Conservation (phyloP, 306 rosid genomes). For the Fagus sylvatica region DNA sequence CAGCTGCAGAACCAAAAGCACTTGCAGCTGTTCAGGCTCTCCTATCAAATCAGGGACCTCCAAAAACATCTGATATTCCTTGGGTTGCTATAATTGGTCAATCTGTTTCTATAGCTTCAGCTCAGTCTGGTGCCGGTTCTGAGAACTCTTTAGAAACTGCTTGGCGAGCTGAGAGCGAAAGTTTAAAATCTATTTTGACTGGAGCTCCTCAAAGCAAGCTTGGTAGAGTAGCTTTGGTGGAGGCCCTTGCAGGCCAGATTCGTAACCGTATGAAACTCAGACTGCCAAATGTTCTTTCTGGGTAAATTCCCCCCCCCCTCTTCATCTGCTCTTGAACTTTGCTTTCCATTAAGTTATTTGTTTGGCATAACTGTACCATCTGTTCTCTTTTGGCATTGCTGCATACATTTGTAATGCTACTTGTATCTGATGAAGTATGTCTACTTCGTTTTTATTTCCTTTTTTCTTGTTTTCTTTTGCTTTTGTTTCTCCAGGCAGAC, state of each 20-base stretch:
- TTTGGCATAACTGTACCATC: no score
- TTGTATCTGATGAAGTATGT: no score
- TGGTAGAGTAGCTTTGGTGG: slow-evolving; percentile 92
- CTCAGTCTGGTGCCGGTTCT: slow-evolving; percentile 89
- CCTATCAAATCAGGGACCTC: slow-evolving; percentile 86
- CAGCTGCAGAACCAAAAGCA: slow-evolving; percentile 82
- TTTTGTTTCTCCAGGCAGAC: no score
- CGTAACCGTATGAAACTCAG: slow-evolving; percentile 88
- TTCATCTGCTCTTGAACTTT: neutral
- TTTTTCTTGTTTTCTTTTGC: no score
- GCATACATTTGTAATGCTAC: no score
- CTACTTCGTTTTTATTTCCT: no score
- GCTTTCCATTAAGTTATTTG: neutral
- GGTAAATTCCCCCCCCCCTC: slow-evolving; percentile 51
- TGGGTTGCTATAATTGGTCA: slow-evolving; percentile 99
- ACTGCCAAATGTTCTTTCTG: slow-evolving; percentile 87
- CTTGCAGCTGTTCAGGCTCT: slow-evolving; percentile 95
- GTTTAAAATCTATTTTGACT: slow-evolving; percentile 81
- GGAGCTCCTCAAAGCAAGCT: slow-evolving; percentile 97
- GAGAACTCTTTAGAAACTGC: slow-evolving; percentile 96
- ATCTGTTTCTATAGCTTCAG: slow-evolving; percentile 89
- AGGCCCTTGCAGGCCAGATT: slow-evolving; percentile 85
- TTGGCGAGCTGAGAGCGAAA: slow-evolving; percentile 97
- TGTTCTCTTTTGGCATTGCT: no score
- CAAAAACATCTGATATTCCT: slow-evolving; percentile 78